Base-by-base conservation (phyloP, 2,329 filamentous ascomycete species). In the Cladosporium sp. region DNA sequence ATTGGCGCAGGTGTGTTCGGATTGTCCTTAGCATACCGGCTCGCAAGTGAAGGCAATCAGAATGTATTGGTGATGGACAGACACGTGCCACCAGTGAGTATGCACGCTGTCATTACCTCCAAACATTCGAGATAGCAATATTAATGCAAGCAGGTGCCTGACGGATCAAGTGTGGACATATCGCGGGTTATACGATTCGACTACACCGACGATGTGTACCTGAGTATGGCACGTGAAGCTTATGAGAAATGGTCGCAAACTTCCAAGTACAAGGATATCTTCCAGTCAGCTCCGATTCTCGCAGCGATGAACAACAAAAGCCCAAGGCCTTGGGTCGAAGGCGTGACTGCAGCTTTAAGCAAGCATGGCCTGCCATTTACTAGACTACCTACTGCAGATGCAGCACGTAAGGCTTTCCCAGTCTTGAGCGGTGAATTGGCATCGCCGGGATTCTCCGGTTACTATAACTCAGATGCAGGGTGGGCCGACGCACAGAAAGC, bases 1-100 rank as follows among this genome's bases (percentile, higher is more conserved):
- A 61, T 78, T 13, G 76, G 76, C 42, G 71, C 71, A 17, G 76
- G 76, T n/a, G 76, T 78, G 45, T 73, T 78, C 25, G 76, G 76
- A 35, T 64, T 76, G 50, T 73, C 71, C n/a, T 74, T 74, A 7
- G 75, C 76, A 22, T 59, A 68, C 4, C 65, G 68, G 37, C 64
- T 69, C 8, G 55, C 64, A 17, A 52, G 59, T 35, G 56, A 61
- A 34, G 65, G 65, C 45, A 68, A 68, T 37, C 62, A 57, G 4
- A 66, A 67, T 53, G 60, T 69, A 13, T 61, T 63, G 20, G 24
- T 69, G 36, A 68, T 68, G 45, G 67, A 83, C 54, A 68, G 68
- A 10, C 64, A 67, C 25, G 51, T 54, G 2, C 51, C 51, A 8
- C 51, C 51, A 10, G 51, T 54, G 7, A 28, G 42, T 45, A n/a